Percentiles rank a stretch among this genome's conserved stretches.
These are phyloP conservation scores for Hippophae tibetana DNA, from an alignment of 306 rosid genomes.

Conservation along the genomic window DNA sequence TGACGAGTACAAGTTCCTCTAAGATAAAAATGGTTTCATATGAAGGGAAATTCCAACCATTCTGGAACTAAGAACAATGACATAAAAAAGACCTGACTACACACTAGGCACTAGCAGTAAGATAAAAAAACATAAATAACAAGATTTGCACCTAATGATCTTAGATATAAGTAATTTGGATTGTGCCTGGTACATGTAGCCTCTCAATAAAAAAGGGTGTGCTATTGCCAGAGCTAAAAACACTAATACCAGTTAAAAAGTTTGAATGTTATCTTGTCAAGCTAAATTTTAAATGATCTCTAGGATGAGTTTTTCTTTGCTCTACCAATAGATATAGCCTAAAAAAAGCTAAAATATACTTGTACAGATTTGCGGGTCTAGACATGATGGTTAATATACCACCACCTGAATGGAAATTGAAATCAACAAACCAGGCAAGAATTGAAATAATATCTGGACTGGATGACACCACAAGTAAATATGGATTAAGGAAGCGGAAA, in stretches of 20 bases:
- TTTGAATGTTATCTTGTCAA: too few species aligned
- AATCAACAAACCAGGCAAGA: not conserved
- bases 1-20: not conserved
- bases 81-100: too few species aligned
- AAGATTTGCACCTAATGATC: not conserved
- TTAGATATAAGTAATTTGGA: not conserved
- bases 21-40: not conserved
- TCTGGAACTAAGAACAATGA: too few species aligned
- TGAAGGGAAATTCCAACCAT: not conserved
- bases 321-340: too few species aligned
- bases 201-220: not conserved
- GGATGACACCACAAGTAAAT: not conserved
- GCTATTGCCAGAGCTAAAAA: too few species aligned
- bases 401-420: not conserved
- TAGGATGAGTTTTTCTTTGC: too few species aligned
- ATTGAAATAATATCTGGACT: too few species aligned
- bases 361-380: not conserved
- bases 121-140: not conserved
- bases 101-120: not conserved
- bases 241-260: too few species aligned
- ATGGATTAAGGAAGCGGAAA: not conserved
- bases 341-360: not conserved
- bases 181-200: not conserved
- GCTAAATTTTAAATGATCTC: too few species aligned
- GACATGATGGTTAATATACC: not conserved